These are phyloP conservation scores for Murraya koenigii DNA, from an alignment of 345 rosid species.

Conservation along the genomic window DNA sequence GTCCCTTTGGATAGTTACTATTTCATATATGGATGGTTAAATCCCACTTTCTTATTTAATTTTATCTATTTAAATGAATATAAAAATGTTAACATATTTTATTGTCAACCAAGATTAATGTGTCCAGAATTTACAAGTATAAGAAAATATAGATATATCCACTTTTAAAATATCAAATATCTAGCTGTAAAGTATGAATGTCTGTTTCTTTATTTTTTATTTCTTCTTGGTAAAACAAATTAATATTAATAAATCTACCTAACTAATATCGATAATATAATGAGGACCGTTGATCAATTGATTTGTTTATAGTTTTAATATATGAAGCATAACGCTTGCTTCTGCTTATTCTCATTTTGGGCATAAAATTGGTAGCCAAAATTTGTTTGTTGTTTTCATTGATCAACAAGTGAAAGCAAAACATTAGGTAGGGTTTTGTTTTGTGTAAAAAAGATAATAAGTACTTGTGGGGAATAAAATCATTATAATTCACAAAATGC, in stretches of 20 bases:
- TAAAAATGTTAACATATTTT: no score
- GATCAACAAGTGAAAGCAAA: neutral
- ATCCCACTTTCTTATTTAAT: no score
- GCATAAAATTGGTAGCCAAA: neutral
- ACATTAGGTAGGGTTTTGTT: slow-evolving; percentile 3
- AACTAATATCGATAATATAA: slow-evolving; percentile 19
- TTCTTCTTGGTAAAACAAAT: neutral
- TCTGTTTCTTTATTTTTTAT: no score
- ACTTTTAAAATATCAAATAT: no score
- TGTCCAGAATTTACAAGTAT: no score
- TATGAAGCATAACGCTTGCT: neutral
- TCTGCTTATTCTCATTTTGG: neutral
- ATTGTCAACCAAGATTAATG: no score
- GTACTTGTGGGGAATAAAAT: neutral
- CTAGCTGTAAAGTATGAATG: neutral
- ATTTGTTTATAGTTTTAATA: neutral
- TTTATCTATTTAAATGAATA: no score
- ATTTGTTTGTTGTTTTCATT: neutral
- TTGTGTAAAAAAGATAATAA: neutral
- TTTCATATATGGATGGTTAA: no score
- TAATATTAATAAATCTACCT: slow-evolving; percentile 18
- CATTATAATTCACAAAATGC: neutral
- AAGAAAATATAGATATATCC: no score
- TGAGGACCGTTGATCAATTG: slow-evolving; percentile 16
- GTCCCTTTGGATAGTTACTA: no score